Evolutionary conservation across 2,329 filamentous ascomycete genomes (phyloP).

Genomic region (Penicillium sp.): DNA sequence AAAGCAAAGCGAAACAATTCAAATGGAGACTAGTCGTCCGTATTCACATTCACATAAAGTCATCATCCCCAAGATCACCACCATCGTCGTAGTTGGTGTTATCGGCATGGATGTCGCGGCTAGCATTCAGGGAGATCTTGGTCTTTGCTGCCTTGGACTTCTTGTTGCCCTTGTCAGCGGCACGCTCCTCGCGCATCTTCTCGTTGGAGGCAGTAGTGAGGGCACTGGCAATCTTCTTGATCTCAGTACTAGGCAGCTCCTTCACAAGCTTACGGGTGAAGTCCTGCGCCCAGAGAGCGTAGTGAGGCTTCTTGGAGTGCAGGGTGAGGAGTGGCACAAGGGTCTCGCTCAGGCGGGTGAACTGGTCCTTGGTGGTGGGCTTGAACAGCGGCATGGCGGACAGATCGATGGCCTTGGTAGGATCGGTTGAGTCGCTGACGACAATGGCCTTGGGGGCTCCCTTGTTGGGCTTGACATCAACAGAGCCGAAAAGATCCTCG

Average conservation of each 20-base stretch:
- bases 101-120: slow-evolving; percentile 55
- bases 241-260: slow-evolving; percentile 81
- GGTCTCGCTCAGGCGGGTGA: slow-evolving; percentile 66
- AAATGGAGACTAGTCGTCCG: slow-evolving; percentile 9
- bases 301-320: slow-evolving; percentile 81
- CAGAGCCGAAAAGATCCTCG: slow-evolving; percentile 75
- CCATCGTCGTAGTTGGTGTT: slow-evolving; percentile 72
- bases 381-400: slow-evolving; percentile 75
- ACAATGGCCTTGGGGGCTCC: slow-evolving; percentile 59
- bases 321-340: slow-evolving; percentile 67
- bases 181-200: slow-evolving; percentile 98
- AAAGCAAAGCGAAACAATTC: slow-evolving; percentile 10
- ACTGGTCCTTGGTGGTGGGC: slow-evolving; percentile 77
- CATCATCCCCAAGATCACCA: slow-evolving; percentile 65
- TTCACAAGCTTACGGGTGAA: slow-evolving; percentile 79
- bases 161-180: slow-evolving; percentile 85
- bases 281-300: slow-evolving; percentile 80
- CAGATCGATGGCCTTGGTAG: slow-evolving; percentile 71
- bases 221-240: slow-evolving; percentile 86
- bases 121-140: slow-evolving; percentile 68
- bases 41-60: slow-evolving; percentile 40
- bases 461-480: slow-evolving; percentile 59
- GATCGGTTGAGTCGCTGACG: slow-evolving; percentile 58
- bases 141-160: slow-evolving; percentile 95
- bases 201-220: slow-evolving; percentile 90